A percentile compares a stretch with the other conserved stretches of the same genome.
Evolutionary conservation across 2,329 filamentous ascomycete species (phyloP).

Genomic region (Colletotrichum liriopes): DNA sequence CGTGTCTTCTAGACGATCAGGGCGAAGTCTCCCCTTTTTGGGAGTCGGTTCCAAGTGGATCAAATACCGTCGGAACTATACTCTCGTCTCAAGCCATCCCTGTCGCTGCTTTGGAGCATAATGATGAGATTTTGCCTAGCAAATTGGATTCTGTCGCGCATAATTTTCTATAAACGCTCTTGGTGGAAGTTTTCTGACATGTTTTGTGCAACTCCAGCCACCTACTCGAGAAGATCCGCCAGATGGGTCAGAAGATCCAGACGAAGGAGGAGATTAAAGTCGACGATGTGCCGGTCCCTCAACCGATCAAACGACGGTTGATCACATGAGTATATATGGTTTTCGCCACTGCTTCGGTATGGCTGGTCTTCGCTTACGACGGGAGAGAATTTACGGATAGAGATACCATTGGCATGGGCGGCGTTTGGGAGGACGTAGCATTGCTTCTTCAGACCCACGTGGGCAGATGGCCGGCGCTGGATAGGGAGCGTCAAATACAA

Average conservation of each 20-base stretch:
- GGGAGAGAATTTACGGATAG: background rate
- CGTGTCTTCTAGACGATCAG: slow-evolving; percentile 29
- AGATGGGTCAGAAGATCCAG: slow-evolving; percentile 58
- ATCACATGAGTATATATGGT: slow-evolving; percentile 51
- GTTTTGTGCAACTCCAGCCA: slow-evolving; percentile 56
- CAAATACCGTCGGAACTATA: slow-evolving; percentile 4
- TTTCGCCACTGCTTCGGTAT: background rate
- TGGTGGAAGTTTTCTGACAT: slow-evolving; percentile 52
- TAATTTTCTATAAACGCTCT: slow-evolving; percentile 32
- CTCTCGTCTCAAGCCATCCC: slow-evolving; percentile 27
- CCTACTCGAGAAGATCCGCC: slow-evolving; percentile 70
- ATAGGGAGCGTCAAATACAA: background rate
- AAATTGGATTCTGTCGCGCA: background rate
- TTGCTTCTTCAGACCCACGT: background rate
- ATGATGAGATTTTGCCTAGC: background rate
- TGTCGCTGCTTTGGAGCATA: slow-evolving; percentile 7
- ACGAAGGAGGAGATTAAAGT: slow-evolving; percentile 51
- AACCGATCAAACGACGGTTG: slow-evolving; percentile 64
- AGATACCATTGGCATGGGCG: slow-evolving; percentile 15
- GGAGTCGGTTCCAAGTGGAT: slow-evolving; percentile 38
- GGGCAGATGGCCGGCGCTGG: background rate
- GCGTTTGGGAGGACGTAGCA: slow-evolving; percentile 20
- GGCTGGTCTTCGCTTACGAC: background rate
- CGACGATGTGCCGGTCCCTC: slow-evolving; percentile 54
- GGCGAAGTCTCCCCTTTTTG: slow-evolving; percentile 38